Conservation (phyloP, 169 alveolate genomes). For the Plasmodium coatneyi region DNA sequence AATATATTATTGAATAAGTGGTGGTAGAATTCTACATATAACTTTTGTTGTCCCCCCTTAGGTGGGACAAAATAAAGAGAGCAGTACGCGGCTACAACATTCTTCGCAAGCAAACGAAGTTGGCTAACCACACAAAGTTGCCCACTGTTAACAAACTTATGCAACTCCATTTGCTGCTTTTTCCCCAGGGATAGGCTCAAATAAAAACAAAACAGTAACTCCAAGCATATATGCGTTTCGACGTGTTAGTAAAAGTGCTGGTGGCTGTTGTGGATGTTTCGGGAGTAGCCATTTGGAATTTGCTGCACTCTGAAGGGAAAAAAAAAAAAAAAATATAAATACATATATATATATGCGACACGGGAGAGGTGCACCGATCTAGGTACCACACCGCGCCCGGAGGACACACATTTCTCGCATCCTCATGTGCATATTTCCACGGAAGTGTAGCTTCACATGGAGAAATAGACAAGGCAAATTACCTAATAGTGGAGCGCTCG, state of each 20-base stretch:
- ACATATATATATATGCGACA: neutral
- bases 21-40: neutral
- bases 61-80: neutral
- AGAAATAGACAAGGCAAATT: neutral
- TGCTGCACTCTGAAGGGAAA: conserved; percentile 34
- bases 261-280: conserved; percentile 11
- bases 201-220: neutral
- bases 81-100: neutral
- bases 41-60: neutral
- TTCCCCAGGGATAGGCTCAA: neutral
- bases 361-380: neutral
- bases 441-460: neutral
- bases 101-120: neutral
- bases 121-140: neutral
- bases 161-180: neutral
- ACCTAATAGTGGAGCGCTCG: conserved; percentile 66
- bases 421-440: neutral
- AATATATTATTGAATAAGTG: neutral
- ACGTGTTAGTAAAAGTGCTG: conserved; percentile 10
- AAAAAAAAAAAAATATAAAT: neutral
- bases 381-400: neutral
- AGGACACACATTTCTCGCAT: neutral
- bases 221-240: neutral
- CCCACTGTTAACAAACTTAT: too few relatives aligned
- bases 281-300: conserved; percentile 34